phyloP scores from a whole-genome alignment of 169 alveolate genomes.

The Babesia microti region DNA sequence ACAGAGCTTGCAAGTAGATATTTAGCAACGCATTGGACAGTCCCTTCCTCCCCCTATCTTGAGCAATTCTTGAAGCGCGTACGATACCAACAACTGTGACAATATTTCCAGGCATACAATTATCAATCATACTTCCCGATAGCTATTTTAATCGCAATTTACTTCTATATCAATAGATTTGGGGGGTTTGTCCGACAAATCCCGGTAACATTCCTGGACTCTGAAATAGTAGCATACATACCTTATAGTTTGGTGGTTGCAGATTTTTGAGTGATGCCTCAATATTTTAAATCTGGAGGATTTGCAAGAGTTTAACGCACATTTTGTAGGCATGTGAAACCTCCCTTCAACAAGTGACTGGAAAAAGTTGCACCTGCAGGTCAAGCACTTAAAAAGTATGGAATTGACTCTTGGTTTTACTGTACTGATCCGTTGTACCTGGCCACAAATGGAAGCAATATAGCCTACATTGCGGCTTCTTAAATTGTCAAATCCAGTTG shows the following conservation, averaged over 20 bases:
- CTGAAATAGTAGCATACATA: constrained; percentile 2
- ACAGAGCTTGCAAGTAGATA: constrained; percentile 14
- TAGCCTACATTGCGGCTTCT: constrained; percentile 27
- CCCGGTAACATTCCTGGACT: constrained; percentile 14
- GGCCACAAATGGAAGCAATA: constrained; percentile 20
- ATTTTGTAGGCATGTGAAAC: constrained; percentile 9
- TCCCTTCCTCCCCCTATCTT: constrained; percentile 1
- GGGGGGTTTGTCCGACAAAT: too few species aligned
- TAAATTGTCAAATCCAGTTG: constrained; percentile 3
- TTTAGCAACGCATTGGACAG: constrained; percentile 8
- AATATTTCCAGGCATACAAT: constrained; percentile 19
- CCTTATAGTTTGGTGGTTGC: constrained; percentile 12
- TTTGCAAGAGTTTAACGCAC: constrained; percentile 6
- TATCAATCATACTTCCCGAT: constrained; percentile 18
- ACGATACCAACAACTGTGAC: constrained; percentile 21
- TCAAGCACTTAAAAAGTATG: constrained; percentile 18
- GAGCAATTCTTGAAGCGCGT: neutral
- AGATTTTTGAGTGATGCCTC: constrained; percentile 17
- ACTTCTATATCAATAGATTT: too few species aligned
- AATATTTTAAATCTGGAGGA: constrained; percentile 1
- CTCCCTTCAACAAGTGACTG: constrained; percentile 13
- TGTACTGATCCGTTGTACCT: constrained; percentile 14
- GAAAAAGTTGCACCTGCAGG: constrained; percentile 16
- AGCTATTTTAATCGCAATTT: constrained; percentile 9
- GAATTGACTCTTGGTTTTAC: constrained; percentile 15